Percentiles rank a stretch among this genome's conserved stretches.
phyloP scores from a whole-genome alignment of 768 basidiomycete species.

The Boletus coccyginus region DNA sequence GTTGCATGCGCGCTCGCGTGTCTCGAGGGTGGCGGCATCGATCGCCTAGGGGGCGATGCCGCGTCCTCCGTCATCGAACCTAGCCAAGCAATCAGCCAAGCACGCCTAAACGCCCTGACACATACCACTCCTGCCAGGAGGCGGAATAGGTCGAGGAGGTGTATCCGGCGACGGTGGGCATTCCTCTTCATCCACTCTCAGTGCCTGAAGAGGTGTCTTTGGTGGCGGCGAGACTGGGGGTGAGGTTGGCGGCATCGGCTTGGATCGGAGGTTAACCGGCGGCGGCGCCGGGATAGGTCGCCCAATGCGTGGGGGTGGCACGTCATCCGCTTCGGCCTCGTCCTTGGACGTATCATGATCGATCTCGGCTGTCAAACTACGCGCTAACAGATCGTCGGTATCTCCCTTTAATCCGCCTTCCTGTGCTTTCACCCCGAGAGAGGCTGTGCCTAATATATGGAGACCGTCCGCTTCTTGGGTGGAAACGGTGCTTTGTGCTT shows the following conservation, averaged over 20 bases:
- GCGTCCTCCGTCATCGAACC: conserved; percentile 13
- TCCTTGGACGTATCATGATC: conserved; percentile 1
- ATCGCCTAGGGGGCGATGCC: conserved; percentile 13
- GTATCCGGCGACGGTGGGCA: conserved; percentile 30
- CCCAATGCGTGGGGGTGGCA: conserved; percentile 31
- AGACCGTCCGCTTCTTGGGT: neutral
- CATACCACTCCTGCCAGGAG: conserved; percentile 30
- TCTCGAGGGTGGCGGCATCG: conserved; percentile 23
- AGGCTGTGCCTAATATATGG: neutral
- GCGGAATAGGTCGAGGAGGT: conserved; percentile 30
- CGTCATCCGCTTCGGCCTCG: conserved; percentile 17
- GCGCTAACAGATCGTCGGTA: neutral
- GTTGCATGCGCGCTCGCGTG: conserved; percentile 20
- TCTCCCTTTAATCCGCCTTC: neutral
- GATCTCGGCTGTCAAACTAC: neutral
- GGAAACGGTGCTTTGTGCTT: conserved; percentile 1
- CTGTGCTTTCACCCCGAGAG: neutral
- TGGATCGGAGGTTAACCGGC: conserved; percentile 28
- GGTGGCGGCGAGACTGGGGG: conserved; percentile 17
- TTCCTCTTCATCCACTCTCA: conserved; percentile 22
- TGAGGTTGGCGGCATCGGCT: conserved; percentile 15
- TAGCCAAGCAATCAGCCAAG: conserved; percentile 7
- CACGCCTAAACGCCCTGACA: neutral
- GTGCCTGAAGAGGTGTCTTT: conserved; percentile 5
- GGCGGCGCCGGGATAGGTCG: conserved; percentile 31